phyloP scores from a whole-genome alignment of 306 rosid genomes.

The Vigna angularis region DNA sequence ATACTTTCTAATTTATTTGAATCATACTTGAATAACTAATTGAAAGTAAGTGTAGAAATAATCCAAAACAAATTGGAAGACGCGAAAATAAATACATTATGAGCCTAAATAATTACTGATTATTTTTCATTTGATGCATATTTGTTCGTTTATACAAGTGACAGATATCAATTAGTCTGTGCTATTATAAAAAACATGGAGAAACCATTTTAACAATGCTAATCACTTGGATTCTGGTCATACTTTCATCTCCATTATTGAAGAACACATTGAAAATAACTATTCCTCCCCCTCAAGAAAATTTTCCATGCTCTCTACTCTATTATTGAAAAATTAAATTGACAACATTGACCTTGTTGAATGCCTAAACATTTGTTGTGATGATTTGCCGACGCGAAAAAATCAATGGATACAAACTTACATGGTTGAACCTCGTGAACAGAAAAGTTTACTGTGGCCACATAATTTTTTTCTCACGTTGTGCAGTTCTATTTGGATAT shows the following conservation, averaged over 20 bases:
- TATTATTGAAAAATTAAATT: neutral
- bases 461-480: slow-evolving; percentile 33
- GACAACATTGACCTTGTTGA: neutral
- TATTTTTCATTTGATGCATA: neutral
- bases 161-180: neutral
- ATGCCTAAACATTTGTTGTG: neutral
- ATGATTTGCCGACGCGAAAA: neutral
- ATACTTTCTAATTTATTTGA: neutral
- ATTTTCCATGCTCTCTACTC: neutral
- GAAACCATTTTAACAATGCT: neutral
- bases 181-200: too few species aligned
- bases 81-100: neutral
- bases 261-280: neutral
- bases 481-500: slow-evolving; percentile 98
- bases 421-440: slow-evolving; percentile 28
- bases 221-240: neutral
- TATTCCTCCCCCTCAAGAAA: neutral
- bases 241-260: neutral
- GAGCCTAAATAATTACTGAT: neutral
- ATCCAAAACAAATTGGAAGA: neutral
- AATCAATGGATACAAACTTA: slow-evolving; percentile 13
- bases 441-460: neutral
- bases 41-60: neutral
- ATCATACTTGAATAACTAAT: neutral
- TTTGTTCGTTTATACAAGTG: neutral